Base-by-base conservation (phyloP, 192 early-diverging fungal species). In the Funneliformis geosporum region DNA sequence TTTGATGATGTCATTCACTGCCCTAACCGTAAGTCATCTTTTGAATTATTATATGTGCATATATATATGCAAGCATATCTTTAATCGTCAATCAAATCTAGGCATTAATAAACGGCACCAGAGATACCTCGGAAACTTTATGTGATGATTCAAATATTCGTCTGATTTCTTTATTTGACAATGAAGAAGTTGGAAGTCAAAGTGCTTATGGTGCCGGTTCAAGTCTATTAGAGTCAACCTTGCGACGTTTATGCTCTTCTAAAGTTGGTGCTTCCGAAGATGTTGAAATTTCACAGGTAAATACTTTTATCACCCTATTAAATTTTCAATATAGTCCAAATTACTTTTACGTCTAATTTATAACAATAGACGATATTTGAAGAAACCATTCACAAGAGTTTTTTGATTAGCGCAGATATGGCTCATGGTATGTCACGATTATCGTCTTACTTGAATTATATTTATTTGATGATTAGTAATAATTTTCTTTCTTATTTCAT, bases 181-280 rank as follows among this genome's bases (percentile, higher is more conserved):
- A 99, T 86, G 98, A 99, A 83, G 98, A 99, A 80, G 91, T 99
- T 44, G 98, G 98, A 39, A 96, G 94, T 39, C 87, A 85, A 14
- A 94, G 95, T 59, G 97, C 96, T 7, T 94, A 97, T 80, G 98
- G 98, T 70, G 98, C 98, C 16, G 94, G 94, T 82, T 97, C 95
- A 12, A 93, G 95, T 78, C 86, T 99, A 78, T 86, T 96, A 23
- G 94, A 92, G 60, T 81, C 88, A 16, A 90, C 93, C 23, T 81
- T 96, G 64, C 87, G 90, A 66, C 88, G 95, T 55, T 85, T 95
- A 80, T 79, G 84, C 12, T 67, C 80, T 59, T 84, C 84, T 8
- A 59, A 80, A 6, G 79, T 89, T 61, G 85, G 86, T 38, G 12
- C 42, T 4, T 27, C 47, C 18, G 61, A 46, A 16, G 4, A 23